Base-by-base conservation (phyloP, 257 asterid genomes). In the Knoxia roxburghii region DNA sequence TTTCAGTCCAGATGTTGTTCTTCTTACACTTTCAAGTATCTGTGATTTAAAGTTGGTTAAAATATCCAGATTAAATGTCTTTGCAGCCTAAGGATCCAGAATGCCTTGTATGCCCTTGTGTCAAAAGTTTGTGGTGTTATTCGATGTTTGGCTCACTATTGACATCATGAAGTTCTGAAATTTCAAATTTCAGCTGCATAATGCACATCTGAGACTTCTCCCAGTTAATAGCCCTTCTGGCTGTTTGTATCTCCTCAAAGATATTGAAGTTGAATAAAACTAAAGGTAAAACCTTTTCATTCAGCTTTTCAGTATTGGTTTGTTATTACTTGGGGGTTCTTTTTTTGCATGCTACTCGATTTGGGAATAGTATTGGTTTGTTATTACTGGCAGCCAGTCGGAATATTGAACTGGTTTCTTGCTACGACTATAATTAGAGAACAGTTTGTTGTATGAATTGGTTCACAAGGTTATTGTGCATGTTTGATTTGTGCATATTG, bases 191-290 rank as follows among this genome's bases (percentile, higher is more conserved):
- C 35, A 24, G 20, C 7, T 37, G 49, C 29, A 37, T 35, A 49
- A 60, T n/a, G 65, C 21, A 45, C 26, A 35, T 60, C 30, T 37
- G 30, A 60, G n/a, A 35, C 45, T 59, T 23, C n/a, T n/a, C n/a
- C n/a, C n/a, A n/a, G n/a, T n/a, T n/a, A n/a, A n/a, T n/a, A n/a
- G n/a, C n/a, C n/a, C n/a, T n/a, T n/a, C n/a, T 59, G 41, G 55
- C 27, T 41, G 56, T 45, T 30, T n/a, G 56, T 21, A 62, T 62
- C 56, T 59, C 29, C 63, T 63, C n/a, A 30, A 15, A n/a, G 14
- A n/a, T 26, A 43, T 26, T 26, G 41, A 64, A 64, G 58, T 46
- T 30, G 39, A 29, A 48, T 20, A 7, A 50, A 30, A 29, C 46
- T 46, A 29, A 30, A 49, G 15, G 29, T 32, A 17, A 45, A 45